Conservation (phyloP, 2,329 filamentous ascomycete genomes). For the Sporothrix dimorphospora region DNA sequence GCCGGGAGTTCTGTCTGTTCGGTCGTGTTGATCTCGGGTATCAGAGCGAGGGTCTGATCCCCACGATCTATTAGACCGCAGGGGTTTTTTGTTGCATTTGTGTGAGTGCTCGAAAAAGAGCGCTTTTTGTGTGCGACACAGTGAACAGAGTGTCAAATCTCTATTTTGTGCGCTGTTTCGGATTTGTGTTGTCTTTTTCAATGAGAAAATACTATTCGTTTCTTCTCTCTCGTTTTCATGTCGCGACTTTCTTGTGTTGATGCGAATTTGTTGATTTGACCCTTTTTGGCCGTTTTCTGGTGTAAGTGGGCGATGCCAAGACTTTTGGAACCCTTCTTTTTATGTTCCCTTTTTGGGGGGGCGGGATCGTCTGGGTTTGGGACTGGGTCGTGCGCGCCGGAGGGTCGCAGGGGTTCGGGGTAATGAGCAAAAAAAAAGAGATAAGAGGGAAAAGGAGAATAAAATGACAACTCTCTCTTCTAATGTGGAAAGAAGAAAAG, state of each 20-base stretch:
- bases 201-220: neutral
- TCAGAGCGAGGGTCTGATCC: conserved; percentile 14
- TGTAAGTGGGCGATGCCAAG: conserved; percentile 27
- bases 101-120: neutral
- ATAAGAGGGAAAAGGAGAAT: conserved; percentile 7
- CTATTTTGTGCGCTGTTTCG: neutral
- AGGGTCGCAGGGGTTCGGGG: neutral
- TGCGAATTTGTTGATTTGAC: conserved; percentile 10
- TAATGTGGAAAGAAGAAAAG: neutral
- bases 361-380: neutral
- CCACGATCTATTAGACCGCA: neutral
- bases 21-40: neutral
- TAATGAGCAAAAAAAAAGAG: neutral
- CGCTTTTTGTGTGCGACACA: neutral
- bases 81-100: neutral
- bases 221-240: neutral
- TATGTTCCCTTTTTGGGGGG: neutral
- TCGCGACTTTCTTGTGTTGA: neutral
- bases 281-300: conserved; percentile 10
- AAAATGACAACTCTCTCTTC: neutral
- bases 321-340: conserved; percentile 15
- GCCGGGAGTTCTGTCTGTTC: neutral
- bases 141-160: neutral
- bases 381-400: neutral
- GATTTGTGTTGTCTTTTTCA: neutral